These are phyloP conservation scores for Pyrus pyrifolia DNA, from an alignment of 306 rosid species.

Conservation along the genomic window DNA sequence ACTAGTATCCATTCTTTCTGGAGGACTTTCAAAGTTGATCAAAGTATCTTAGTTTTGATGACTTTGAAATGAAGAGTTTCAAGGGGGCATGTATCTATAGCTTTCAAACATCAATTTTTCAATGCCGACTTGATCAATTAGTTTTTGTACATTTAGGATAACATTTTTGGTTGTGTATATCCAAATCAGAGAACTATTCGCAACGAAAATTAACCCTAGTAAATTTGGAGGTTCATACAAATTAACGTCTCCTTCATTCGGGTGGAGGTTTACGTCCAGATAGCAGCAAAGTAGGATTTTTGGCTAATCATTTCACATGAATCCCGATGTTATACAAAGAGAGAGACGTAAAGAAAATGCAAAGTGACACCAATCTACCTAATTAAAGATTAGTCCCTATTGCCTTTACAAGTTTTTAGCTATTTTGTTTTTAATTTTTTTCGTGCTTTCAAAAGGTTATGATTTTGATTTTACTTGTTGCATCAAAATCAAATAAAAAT, in stretches of 20 bases:
- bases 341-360: slow-evolving; percentile 20
- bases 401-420: neutral
- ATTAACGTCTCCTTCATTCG: slow-evolving; percentile 25
- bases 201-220: neutral
- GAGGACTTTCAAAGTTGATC: slow-evolving; percentile 48
- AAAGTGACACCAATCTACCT: neutral
- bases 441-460: neutral
- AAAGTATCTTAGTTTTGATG: slow-evolving; percentile 31
- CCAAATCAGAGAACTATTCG: slow-evolving; percentile 1
- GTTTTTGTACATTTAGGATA: slow-evolving; percentile 11
- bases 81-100: slow-evolving; percentile 67
- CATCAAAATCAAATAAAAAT: neutral
- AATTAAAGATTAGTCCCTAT: neutral
- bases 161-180: slow-evolving; percentile 11
- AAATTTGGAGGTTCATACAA: slow-evolving; percentile 4
- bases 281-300: slow-evolving; percentile 26
- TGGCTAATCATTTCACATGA: slow-evolving; percentile 41
- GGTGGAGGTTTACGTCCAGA: slow-evolving; percentile 12
- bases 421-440: neutral
- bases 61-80: slow-evolving; percentile 24
- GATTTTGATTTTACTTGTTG: neutral
- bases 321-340: slow-evolving; percentile 2
- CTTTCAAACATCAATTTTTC: slow-evolving; percentile 44
- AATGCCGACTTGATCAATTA: slow-evolving; percentile 7
- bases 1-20: slow-evolving; percentile 48